phyloP scores from a whole-genome alignment of 169 alveolate species.

The Besnoitia besnoiti region DNA sequence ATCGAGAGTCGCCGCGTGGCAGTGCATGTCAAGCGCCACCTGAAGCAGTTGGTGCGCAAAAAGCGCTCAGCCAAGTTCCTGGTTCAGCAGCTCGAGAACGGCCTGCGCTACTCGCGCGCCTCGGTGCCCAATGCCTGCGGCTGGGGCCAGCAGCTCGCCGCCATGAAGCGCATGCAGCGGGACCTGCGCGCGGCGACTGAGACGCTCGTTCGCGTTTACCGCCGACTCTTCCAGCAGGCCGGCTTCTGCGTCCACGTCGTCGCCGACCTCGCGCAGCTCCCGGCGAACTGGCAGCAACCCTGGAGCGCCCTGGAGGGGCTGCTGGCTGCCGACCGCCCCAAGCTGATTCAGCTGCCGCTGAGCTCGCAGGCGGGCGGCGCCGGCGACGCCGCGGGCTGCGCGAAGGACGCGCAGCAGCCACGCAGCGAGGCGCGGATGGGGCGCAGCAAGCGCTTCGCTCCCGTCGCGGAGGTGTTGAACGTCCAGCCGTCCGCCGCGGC shows the following conservation, averaged over 20 bases:
- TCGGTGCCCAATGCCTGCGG: background rate
- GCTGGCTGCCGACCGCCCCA: background rate
- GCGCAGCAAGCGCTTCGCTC: background rate
- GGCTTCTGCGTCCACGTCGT: background rate
- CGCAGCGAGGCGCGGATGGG: background rate
- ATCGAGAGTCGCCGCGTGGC: background rate
- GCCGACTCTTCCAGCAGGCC: background rate
- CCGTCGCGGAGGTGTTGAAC: background rate
- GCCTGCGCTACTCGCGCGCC: conserved; percentile 7
- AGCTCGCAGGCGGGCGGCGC: background rate
- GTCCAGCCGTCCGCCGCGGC: background rate
- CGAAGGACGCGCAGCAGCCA: background rate
- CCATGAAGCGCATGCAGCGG: background rate
- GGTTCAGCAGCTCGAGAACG: conserved; percentile 11
- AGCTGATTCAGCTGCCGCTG: background rate
- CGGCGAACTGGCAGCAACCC: background rate
- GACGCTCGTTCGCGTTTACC: background rate
- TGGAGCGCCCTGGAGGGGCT: background rate
- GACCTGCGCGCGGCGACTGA: background rate
- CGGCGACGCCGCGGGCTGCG: background rate
- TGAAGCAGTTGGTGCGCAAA: background rate
- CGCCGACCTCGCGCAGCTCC: background rate
- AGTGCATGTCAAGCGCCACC: conserved; percentile 13
- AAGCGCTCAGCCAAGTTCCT: conserved; percentile 26
- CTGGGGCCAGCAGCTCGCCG: conserved; percentile 22